phyloP scores from a whole-genome alignment of 768 basidiomycete genomes.

The Tubosaeta sp. region DNA sequence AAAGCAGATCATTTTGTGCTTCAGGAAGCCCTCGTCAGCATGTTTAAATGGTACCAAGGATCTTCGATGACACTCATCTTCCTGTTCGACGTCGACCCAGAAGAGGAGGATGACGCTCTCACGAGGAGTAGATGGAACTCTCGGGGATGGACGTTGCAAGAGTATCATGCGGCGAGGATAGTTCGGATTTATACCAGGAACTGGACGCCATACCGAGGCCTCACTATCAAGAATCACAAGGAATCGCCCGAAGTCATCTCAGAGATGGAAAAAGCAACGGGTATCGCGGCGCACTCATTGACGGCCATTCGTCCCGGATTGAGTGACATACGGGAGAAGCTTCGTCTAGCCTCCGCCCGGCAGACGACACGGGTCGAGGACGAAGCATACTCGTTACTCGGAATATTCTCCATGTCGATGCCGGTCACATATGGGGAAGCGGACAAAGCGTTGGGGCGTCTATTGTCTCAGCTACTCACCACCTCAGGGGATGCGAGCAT shows the following conservation, averaged over 20 bases:
- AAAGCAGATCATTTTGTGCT: neutral
- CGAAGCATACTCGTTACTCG: neutral
- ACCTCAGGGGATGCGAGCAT: conserved; percentile 3
- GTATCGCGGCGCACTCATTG: neutral
- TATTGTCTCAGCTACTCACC: neutral
- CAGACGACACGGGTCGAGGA: neutral
- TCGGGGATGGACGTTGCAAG: neutral
- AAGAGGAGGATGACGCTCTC: neutral
- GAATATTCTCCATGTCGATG: neutral
- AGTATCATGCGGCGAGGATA: neutral
- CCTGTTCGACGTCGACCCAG: neutral
- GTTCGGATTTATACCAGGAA: neutral
- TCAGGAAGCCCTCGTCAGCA: neutral
- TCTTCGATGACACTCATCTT: neutral
- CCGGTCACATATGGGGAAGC: conserved; percentile 2
- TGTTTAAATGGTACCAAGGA: neutral
- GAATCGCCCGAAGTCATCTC: neutral
- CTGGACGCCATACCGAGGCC: neutral
- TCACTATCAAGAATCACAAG: neutral
- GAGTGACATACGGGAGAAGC: neutral
- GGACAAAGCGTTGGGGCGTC: conserved; percentile 1
- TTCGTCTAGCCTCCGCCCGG: neutral
- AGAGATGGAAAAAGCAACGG: neutral
- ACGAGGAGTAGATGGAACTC: neutral
- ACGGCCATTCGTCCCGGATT: neutral